Evolutionary conservation across 2,329 filamentous ascomycete genomes (phyloP), one percentile per base, ranked within the genome.

Genomic region (Phaeomoniella chlamydospora): DNA sequence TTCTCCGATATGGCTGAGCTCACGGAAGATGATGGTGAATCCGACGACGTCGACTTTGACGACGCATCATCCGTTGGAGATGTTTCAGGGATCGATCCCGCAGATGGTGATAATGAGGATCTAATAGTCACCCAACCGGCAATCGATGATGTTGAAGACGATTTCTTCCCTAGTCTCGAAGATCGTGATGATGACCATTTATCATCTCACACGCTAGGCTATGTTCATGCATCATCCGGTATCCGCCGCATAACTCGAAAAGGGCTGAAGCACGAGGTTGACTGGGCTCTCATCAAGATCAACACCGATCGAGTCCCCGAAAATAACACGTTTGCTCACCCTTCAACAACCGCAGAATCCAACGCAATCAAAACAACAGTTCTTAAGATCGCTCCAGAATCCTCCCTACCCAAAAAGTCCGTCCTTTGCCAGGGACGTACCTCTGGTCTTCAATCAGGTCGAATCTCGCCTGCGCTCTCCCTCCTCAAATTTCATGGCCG

Each of bases 211-310:
- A 73, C 76, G 11, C 66, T 96, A 1, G 88, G 88, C 3, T 76
- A 85, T 48, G 67, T 96, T 3, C 85, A 92, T 49, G 88, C 88
- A 1, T 92, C 85, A 0, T 94, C 86, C 15, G 88, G 88, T 4
- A 80, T 96, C 39, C 76, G 85, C 3, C 75, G 88, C 18, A 78
- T 81, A 52, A 69, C 65, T 35, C 70, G 78, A 40, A 68, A 80
- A 41, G 77, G 79, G 3, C 62, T 92, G 15, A 66, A 83, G 4
- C 88, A 94, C 53, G 88, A 96, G 55, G 86, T 96, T 31, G 88
- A 96, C 55, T 96, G 88, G 88, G 86, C 87, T 0, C 64, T 96
- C 2, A 86, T 96, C 47, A 75, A 82, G 45, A 83, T 96, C 43
- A 65, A 79, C 9, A 66, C 77, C 3, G 70, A 77, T 9, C 74